Percentiles rank a stretch among this genome's conserved stretches.
Conservation (phyloP, 176 grass and related monocot genomes). For the Juncus effusus region DNA sequence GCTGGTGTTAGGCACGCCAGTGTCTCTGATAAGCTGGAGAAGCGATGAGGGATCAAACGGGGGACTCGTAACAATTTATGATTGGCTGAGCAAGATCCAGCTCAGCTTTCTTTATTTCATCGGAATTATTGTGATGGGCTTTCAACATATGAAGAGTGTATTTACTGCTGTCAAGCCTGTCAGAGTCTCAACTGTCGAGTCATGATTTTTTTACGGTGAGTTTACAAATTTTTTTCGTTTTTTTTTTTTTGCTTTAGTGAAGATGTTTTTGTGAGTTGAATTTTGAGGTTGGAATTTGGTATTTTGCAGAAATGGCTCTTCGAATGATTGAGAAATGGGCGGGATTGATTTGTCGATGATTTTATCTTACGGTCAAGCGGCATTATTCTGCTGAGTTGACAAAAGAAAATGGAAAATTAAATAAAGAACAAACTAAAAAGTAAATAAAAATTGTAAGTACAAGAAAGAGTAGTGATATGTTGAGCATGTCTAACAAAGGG, state of each 20-base stretch:
- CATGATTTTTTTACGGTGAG: slow-evolving; percentile 29
- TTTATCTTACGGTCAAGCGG: no score
- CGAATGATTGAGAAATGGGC: no score
- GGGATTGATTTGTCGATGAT: no score
- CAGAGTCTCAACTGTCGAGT: slow-evolving; percentile 59
- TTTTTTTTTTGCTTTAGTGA: no score
- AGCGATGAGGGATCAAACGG: slow-evolving; percentile 43
- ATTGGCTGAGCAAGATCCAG: slow-evolving; percentile 85
- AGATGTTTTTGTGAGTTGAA: no score
- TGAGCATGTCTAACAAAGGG: no score
- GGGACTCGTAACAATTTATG: slow-evolving; percentile 49
- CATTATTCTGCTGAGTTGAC: no score
- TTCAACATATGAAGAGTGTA: slow-evolving; percentile 70
- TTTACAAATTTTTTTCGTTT: no score
- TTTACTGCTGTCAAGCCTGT: slow-evolving; percentile 69
- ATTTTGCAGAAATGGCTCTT: slow-evolving; percentile 24
- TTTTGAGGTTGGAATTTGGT: not conserved
- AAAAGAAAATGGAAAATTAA: no score
- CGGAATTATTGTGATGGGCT: slow-evolving; percentile 71
- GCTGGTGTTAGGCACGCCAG: slow-evolving; percentile 38
- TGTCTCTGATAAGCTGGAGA: slow-evolving; percentile 41
- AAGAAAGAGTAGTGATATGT: no score
- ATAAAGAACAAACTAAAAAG: no score
- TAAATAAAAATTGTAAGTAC: no score
- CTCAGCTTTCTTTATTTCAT: slow-evolving; percentile 85